Base-by-base conservation (phyloP, 352 stramenopile genomes). In the Phytopythium aichiense region DNA sequence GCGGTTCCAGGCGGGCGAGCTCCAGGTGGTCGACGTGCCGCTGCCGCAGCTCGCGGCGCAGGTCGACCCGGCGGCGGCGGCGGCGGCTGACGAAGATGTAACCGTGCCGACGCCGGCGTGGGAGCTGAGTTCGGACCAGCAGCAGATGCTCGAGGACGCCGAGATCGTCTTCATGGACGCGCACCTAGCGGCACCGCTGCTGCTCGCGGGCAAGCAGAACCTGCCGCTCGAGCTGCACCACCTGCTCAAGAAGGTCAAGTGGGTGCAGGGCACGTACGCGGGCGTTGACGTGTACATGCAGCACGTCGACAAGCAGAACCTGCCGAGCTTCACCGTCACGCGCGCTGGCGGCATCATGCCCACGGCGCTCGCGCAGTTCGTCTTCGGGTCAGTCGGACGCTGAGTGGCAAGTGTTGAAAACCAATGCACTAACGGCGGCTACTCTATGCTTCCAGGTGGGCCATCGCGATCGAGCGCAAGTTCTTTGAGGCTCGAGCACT, bases 301-400 rank as follows among this genome's bases (percentile, higher is more conserved):
- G n/a, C 71, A 72, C 37, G 37, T 56, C 1, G 59, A 72, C 2
- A 61, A 71, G 5, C 53, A 61, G 7, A 50, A 56, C 4, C 46
- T 60, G 22, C 71, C 73, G 2, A 56, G 52, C 22, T 84, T 87
- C 60, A 75, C 60, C 7, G 60, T 83, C 48, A 78, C 77, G 45
- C 73, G 77, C n/a, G 77, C 74, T 2, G 77, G 74, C 2, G 75
- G 74, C 8, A 84, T 84, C 65, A 81, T 84, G 73, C 68, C 71
- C n/a, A 72, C 66, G 20, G 74, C 74, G 16, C 58, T 61, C 20
- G 30, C 43, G 9, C 43, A 53, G 56, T 45, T 61, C 56, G 30
- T 54, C 28, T 54, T 53, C 1, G 30, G 30, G 56, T 60, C 2
- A n/a, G 38, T 53, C 25, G 25, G 25, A 30, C 25, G 25, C 25